Evolutionary conservation across 2,329 filamentous ascomycete genomes (phyloP).

Genomic region (Cadophora gregata): DNA sequence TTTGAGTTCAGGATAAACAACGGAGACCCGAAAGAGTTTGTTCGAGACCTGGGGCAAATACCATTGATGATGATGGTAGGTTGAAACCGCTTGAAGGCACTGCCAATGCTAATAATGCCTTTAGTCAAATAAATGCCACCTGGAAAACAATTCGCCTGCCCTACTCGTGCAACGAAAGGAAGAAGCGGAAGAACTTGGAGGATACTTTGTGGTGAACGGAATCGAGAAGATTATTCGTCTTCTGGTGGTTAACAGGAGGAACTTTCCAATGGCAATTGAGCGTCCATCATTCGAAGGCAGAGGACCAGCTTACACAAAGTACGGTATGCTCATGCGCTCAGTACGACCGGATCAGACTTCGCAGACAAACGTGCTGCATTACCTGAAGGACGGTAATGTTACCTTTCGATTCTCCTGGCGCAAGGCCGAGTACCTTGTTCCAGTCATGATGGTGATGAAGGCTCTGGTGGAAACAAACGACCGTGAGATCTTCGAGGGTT

Average conservation of each 20-base stretch:
- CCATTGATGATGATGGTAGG: conserved; percentile 90
- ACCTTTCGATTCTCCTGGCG: conserved; percentile 98
- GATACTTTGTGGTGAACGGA: conserved; percentile 97
- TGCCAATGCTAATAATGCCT: conserved; percentile 41
- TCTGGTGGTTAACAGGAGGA: conserved; percentile 86
- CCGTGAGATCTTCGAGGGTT: conserved; percentile 91
- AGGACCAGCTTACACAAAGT: conserved; percentile 86
- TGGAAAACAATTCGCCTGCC: conserved; percentile 83
- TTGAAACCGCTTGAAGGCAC: background rate
- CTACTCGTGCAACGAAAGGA: conserved; percentile 87
- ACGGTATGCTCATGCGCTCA: conserved; percentile 88
- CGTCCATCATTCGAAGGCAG: conserved; percentile 89
- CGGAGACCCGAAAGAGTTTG: conserved; percentile 81
- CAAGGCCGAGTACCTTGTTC: conserved; percentile 96
- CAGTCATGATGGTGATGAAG: conserved; percentile 96
- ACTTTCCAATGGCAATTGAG: conserved; percentile 94
- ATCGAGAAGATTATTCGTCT: conserved; percentile 97
- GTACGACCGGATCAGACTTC: conserved; percentile 97
- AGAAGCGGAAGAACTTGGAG: conserved; percentile 93
- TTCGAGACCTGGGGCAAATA: conserved; percentile 84
- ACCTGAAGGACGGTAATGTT: conserved; percentile 92
- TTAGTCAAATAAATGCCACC: conserved; percentile 87
- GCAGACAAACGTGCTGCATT: conserved; percentile 96
- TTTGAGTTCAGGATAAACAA: conserved; percentile 89
- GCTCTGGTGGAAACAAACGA: conserved; percentile 96